These are phyloP conservation scores for Alnus rubra DNA, from an alignment of 306 rosid species.

Conservation along the genomic window DNA sequence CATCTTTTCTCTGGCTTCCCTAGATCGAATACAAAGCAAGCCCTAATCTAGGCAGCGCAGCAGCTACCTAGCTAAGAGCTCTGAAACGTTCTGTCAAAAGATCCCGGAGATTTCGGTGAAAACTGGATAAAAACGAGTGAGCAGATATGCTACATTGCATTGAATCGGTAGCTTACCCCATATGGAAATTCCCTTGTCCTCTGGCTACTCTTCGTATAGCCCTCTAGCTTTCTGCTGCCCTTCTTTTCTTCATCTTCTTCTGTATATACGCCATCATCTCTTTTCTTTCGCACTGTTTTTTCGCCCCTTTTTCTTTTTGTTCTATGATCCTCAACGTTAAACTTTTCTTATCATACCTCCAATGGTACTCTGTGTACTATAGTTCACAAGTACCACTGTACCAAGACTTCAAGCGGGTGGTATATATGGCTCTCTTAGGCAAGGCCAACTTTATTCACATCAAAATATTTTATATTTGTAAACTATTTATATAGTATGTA, in stretches of 20 bases:
- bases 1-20: neutral
- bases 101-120: constrained; percentile 49
- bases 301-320: neutral
- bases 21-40: neutral
- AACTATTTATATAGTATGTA: too few species aligned
- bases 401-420: too few species aligned
- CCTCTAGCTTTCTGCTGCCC: neutral
- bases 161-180: constrained; percentile 31
- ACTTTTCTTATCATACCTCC: too few species aligned
- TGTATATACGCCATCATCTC: constrained; percentile 19
- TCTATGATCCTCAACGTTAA: too few species aligned
- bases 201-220: constrained; percentile 11
- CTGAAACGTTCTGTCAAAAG: constrained; percentile 16
- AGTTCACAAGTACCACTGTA: too few species aligned
- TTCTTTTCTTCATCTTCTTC: neutral
- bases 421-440: too few species aligned
- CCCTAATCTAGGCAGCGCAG: constrained; percentile 9
- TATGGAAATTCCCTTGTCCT: constrained; percentile 32
- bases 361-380: too few species aligned
- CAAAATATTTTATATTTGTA: too few species aligned
- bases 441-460: too few species aligned
- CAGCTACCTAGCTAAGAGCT: neutral
- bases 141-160: constrained; percentile 25
- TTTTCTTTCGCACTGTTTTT: neutral
- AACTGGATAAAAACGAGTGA: constrained; percentile 9